These are phyloP conservation scores for Bimuria novae-zelandiae DNA, from an alignment of 2,329 filamentous ascomycete genomes.

Conservation along the genomic window DNA sequence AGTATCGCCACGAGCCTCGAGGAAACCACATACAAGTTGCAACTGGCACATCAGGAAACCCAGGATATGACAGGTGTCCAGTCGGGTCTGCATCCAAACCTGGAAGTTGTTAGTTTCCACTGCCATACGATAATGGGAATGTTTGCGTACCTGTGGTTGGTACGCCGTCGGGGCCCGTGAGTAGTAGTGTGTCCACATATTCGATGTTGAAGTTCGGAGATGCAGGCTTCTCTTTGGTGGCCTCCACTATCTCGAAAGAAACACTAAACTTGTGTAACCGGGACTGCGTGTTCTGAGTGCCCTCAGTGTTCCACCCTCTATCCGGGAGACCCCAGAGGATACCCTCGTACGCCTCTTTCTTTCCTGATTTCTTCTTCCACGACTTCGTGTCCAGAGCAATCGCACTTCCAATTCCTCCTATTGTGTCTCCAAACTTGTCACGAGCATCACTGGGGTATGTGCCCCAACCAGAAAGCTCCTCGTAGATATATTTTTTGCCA, in stretches of 20 bases:
- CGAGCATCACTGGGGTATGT: constrained; percentile 60
- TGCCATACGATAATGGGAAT: no score
- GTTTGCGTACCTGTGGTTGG: constrained; percentile 68
- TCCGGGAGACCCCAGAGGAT: constrained; percentile 68
- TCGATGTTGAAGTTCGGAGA: constrained; percentile 64
- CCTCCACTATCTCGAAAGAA: constrained; percentile 59
- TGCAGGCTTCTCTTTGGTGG: constrained; percentile 59
- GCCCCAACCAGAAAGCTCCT: constrained; percentile 70
- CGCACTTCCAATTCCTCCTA: constrained; percentile 69
- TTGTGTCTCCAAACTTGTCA: constrained; percentile 72
- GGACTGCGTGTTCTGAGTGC: constrained; percentile 68
- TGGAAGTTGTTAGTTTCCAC: no score
- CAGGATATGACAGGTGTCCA: constrained; percentile 59
- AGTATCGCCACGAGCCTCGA: no score
- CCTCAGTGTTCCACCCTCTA: constrained; percentile 75
- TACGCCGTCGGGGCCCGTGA: constrained; percentile 65
- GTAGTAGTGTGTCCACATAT: constrained; percentile 68
- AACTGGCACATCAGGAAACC: constrained; percentile 66
- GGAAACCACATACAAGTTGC: no score
- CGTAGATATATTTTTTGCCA: constrained; percentile 67
- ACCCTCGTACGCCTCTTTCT: constrained; percentile 59
- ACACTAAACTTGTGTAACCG: constrained; percentile 71
- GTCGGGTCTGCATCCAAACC: constrained; percentile 64
- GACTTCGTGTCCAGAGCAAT: constrained; percentile 64
- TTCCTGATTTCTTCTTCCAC: constrained; percentile 61